Conservation (phyloP, 176 grass and related monocot genomes). For the Oryza brachyantha region DNA sequence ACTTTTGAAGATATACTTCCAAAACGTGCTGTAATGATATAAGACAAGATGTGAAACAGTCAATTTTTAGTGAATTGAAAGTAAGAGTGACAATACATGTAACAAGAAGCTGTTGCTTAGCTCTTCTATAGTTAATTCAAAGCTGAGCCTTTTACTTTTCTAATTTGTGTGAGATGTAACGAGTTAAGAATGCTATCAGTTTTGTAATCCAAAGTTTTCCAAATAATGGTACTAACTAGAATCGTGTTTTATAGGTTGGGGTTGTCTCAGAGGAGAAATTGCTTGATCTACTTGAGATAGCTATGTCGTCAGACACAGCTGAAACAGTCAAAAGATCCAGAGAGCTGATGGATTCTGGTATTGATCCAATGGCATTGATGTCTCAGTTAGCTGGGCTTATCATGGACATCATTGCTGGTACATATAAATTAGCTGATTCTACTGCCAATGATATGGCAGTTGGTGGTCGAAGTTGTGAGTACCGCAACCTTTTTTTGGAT, state of each 20-base stretch:
- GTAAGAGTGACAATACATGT: neutral
- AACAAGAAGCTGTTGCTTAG: neutral
- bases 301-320: constrained; percentile 75
- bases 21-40: neutral
- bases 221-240: neutral
- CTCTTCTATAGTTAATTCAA: neutral
- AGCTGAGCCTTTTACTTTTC: neutral
- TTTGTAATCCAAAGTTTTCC: neutral
- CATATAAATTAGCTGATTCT: constrained; percentile 57
- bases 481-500: neutral
- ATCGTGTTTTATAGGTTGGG: constrained; percentile 57
- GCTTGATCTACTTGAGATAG: constrained; percentile 80
- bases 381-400: constrained; percentile 85
- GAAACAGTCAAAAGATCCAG: constrained; percentile 84
- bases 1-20: neutral
- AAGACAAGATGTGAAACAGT: neutral
- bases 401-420: constrained; percentile 93
- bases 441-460: constrained; percentile 32
- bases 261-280: constrained; percentile 91
- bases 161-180: neutral
- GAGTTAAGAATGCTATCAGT: neutral
- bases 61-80: no score
- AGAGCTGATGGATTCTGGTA: constrained; percentile 81
- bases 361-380: constrained; percentile 87
- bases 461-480: constrained; percentile 72